Base-by-base conservation (phyloP, 805 yeast species). In the Kluyveromyces dobzhanskii region DNA sequence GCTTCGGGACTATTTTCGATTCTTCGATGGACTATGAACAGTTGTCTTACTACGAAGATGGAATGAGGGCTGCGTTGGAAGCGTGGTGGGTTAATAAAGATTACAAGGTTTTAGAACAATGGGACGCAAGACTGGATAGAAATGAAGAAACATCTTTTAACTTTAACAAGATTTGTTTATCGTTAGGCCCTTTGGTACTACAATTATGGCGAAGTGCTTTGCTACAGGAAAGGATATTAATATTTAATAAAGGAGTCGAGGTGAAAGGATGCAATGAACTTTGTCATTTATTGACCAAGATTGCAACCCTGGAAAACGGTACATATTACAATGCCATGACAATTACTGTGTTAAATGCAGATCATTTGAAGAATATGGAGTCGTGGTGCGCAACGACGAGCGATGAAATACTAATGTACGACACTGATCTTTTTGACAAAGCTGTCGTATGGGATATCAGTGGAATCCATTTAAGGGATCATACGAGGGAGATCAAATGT, bases 1-100 rank as follows among this genome's bases (percentile, higher is more conserved):
- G 87, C 2, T 53, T 82, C 8, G 88, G 87, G 0, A 58, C 80
- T 1, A 57, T 80, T 16, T 64, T 75, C 13, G 77, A 76, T 42
- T 73, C 72, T 8, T 49, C 37, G 21, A 41, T 38, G 32, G 37
- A 41, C 19, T 31, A 30, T 21, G 29, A 32, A 14, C 44, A 41
- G 17, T 37, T 37, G 5, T 21, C 44, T 17, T 37, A 21, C 23
- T 53, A 55, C 32, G 40, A 46, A 6, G 38, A 32, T 11, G 50
- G 46, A 31, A 41, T 58, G 25, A 48, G 50, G 18, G 34, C 34
- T 1, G 41, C 56, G 14, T 36, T 57, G 3, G 30, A 39, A 4
- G 42, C 46, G n/a, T 57, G 62, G 62, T 32, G 52, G 11, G 28
- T 35, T 5, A 28, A 25, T 17, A 25, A 32, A 18, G 44, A 44